Conservation (phyloP, 1,284 basidiomycete species). For the Paramarasmius palmivorus region DNA sequence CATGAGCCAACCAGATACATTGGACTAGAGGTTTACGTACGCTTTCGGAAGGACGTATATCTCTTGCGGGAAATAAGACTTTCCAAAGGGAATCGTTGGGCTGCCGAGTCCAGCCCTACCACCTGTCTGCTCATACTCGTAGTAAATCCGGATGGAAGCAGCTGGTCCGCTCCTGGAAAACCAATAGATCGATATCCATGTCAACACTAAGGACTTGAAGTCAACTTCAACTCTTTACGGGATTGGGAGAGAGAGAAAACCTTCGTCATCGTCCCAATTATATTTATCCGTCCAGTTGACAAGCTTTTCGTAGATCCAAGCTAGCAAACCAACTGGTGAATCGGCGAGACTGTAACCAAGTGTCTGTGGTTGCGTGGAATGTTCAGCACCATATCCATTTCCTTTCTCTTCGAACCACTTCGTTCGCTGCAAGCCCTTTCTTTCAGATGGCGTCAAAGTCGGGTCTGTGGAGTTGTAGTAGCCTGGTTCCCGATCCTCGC, state of each 20-base stretch:
- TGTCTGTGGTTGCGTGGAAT: conserved; percentile 38
- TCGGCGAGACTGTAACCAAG: conserved; percentile 40
- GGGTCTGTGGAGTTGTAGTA: conserved; percentile 23
- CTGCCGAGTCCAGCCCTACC: not conserved
- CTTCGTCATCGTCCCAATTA: conserved; percentile 35
- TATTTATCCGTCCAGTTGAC: conserved; percentile 45
- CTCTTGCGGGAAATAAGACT: conserved; percentile 34
- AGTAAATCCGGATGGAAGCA: conserved; percentile 37
- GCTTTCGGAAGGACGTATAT: not conserved
- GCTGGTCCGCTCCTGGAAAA: conserved; percentile 38
- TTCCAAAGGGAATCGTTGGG: conserved; percentile 28
- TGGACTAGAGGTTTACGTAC: not conserved
- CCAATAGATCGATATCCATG: conserved; percentile 40
- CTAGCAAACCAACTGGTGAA: conserved; percentile 43
- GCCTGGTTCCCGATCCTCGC: too few species aligned
- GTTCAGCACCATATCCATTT: conserved; percentile 27
- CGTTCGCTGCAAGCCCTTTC: conserved; percentile 18
- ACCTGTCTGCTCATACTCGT: conserved; percentile 23
- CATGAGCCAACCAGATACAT: not conserved
- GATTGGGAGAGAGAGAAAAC: conserved; percentile 26
- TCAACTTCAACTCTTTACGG: not conserved
- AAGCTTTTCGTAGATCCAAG: conserved; percentile 25
- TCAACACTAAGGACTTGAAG: conserved; percentile 27
- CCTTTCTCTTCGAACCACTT: conserved; percentile 23
- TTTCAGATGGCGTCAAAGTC: conserved; percentile 20